Evolutionary conservation across 169 alveolate genomes (phyloP).

Genomic region (Sarcocystis neurona): DNA sequence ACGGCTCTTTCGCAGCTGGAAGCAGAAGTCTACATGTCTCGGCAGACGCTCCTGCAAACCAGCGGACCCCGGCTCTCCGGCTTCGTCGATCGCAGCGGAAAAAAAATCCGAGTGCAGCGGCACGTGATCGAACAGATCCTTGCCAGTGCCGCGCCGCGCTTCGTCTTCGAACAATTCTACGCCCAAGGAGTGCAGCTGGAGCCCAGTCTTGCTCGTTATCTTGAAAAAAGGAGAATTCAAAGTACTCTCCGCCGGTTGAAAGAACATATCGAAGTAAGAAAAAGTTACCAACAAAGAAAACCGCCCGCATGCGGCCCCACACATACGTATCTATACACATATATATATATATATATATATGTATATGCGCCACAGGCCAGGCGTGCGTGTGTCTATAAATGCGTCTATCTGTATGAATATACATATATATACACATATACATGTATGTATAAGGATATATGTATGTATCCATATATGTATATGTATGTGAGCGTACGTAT

Average conservation of each 20-base stretch:
- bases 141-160: slow-evolving; percentile 6
- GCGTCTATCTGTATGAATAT: not conserved
- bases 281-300: not conserved
- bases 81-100: not conserved
- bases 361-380: no score
- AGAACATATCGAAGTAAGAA: slow-evolving; percentile 49
- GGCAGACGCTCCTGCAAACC: slow-evolving; percentile 39
- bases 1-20: no score
- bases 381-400: no score
- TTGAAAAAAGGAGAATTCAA: slow-evolving; percentile 45
- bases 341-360: not conserved
- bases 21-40: slow-evolving; percentile 41
- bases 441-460: not conserved
- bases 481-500: not conserved
- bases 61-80: slow-evolving; percentile 8
- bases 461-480: not conserved
- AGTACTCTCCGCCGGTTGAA: slow-evolving; percentile 44
- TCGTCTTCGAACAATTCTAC: slow-evolving; percentile 40
- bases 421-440: not conserved
- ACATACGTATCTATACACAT: not conserved
- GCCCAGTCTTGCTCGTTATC: slow-evolving; percentile 1
- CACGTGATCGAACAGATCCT: slow-evolving; percentile 46
- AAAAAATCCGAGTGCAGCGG: slow-evolving; percentile 13
- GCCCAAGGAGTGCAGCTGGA: slow-evolving; percentile 31
- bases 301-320: not conserved